Base-by-base conservation (phyloP, 2,329 filamentous ascomycete genomes). In the Massarina eburnea region DNA sequence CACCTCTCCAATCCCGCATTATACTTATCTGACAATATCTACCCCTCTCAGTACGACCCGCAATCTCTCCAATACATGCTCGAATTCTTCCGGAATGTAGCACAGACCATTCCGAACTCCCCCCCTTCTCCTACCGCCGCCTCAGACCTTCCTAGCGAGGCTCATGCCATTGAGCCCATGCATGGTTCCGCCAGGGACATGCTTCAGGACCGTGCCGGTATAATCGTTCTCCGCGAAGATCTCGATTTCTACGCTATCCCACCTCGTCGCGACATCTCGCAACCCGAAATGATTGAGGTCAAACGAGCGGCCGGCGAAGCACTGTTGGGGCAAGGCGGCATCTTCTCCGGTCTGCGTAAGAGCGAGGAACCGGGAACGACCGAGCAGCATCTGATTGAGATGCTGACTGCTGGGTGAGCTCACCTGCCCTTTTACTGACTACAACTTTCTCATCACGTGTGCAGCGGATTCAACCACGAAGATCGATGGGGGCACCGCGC, bases 61-160 rank as follows among this genome's bases (percentile, higher is more conserved):
- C 85, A 86, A 42, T 97, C 92, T 38, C 82, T 99, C 44, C 91
- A 97, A 73, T 99, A 97, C 76, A 99, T 99, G 94, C 83, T 99
- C 55, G 92, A 96, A 63, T 99, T 99, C 74, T 99, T 99, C 78
- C 88, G 94, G 55, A 85, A 86, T 57, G 92, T 99, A 53, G 94
- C 94, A 43, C 91, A 96, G 72, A 94, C 91, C n/a, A 97, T 99
- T 57, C 90, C 89, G 8, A 80, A 83, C 33, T 84, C 89, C 52
- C 76, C 81, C 14, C 78, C 80, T 22, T 89, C 88, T 41, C 83
- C 86, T 22, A 67, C 70, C 26, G 82, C 80, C 15, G 54, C 58
- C 30, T 45, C 59, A 40, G 67, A 71, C 36, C 65, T 70, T 29
- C 54, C 61, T 41, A 57, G 65, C 34, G 86, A 75, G 59, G 82